Percentiles rank a stretch among this genome's conserved stretches.
Evolutionary conservation across 768 basidiomycete species (phyloP).

Genomic region (Galerina sulciceps): DNA sequence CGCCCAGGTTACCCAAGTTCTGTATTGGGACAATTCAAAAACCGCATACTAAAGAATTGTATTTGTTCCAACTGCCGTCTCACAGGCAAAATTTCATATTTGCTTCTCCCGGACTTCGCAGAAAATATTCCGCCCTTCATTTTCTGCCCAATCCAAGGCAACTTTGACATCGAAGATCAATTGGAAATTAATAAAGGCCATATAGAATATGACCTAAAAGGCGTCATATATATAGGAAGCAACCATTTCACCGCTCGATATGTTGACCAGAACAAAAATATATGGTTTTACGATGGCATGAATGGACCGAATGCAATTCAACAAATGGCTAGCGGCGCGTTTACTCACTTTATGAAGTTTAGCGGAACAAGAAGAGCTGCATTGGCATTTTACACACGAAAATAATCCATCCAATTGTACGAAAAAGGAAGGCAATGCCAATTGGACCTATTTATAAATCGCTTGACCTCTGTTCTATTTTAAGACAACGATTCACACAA

Average conservation of each 20-base stretch:
- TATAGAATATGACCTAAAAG: not conserved
- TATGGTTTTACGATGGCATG: not conserved
- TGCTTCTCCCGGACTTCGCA: not conserved
- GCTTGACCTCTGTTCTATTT: too few relatives aligned
- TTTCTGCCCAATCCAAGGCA: not conserved
- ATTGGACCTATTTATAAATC: too few relatives aligned
- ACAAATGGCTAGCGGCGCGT: too few relatives aligned
- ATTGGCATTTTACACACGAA: too few relatives aligned
- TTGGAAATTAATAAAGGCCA: not conserved
- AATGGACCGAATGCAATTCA: too few relatives aligned
- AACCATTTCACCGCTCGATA: not conserved
- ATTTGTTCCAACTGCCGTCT: not conserved
- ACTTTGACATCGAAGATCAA: not conserved
- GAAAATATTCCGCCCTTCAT: not conserved
- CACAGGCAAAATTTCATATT: not conserved
- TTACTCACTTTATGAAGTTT: too few relatives aligned
- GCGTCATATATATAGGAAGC: not conserved
- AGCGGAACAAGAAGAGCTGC: too few relatives aligned
- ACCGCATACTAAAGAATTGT: not conserved
- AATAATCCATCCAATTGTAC: too few relatives aligned
- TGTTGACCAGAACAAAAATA: not conserved
- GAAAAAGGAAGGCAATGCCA: too few relatives aligned
- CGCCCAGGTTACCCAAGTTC: not conserved
- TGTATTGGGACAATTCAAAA: not conserved
- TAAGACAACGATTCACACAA: too few relatives aligned